phyloP scores from a whole-genome alignment of 2,329 filamentous ascomycete species.

The Colletotrichum liriopes region DNA sequence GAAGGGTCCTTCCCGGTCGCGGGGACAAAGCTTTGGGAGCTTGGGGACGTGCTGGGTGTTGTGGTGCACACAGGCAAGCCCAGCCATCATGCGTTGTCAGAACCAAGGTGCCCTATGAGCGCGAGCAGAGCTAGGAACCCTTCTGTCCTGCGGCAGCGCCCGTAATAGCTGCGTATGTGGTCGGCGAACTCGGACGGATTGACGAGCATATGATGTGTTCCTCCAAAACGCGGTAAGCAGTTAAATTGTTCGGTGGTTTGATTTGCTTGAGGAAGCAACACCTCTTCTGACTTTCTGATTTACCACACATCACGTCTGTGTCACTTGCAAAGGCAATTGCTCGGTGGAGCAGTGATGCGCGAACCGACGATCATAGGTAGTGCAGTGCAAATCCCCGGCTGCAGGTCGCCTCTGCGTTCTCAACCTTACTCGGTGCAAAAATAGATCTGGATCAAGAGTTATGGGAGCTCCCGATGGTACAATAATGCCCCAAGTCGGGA shows the following conservation, averaged over 20 bases:
- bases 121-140: too few species aligned
- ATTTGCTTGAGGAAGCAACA: neutral
- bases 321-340: neutral
- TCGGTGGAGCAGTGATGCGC: neutral
- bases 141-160: neutral
- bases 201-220: neutral
- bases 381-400: neutral
- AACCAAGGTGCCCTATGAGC: neutral
- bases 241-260: neutral
- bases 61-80: constrained; percentile 7
- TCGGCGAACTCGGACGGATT: neutral
- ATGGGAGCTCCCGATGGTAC: neutral
- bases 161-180: neutral
- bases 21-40: constrained; percentile 36
- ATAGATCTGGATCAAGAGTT: neutral
- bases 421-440: neutral
- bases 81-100: constrained; percentile 3
- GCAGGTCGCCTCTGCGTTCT: neutral
- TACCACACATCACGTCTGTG: neutral
- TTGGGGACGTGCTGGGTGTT: constrained; percentile 10
- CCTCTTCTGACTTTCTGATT: neutral
- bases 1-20: constrained; percentile 24
- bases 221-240: neutral
- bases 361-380: neutral
- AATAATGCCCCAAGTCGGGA: constrained; percentile 6